Conservation (phyloP, 805 yeast genomes). For the Saitoella complicata region DNA sequence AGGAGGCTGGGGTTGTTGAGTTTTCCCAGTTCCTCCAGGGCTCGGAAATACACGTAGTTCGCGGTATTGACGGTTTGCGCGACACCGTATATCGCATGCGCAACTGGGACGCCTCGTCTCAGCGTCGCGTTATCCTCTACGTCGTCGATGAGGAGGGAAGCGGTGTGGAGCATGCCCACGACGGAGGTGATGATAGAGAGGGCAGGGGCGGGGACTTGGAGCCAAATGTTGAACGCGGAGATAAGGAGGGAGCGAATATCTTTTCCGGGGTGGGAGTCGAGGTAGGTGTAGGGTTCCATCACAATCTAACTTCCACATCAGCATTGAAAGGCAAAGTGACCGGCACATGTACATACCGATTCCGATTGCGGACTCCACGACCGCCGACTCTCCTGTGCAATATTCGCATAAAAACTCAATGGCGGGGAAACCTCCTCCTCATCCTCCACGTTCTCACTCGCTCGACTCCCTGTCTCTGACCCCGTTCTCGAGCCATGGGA, state of each 20-base stretch:
- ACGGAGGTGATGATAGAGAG: constrained; percentile 25
- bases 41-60: constrained; percentile 63
- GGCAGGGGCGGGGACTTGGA: constrained; percentile 26
- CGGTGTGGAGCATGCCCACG: neutral
- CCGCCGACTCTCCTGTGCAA: no score
- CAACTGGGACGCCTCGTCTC: constrained; percentile 64
- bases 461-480: no score
- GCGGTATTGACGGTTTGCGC: constrained; percentile 74
- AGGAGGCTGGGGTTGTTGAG: constrained; percentile 16
- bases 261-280: constrained; percentile 38
- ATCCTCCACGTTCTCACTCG: no score
- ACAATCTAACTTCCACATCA: constrained; percentile 14
- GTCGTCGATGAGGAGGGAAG: neutral
- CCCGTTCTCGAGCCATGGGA: no score
- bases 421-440: no score
- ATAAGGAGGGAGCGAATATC: constrained; percentile 36
- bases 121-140: constrained; percentile 27
- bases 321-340: no score
- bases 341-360: no score
- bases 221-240: constrained; percentile 36
- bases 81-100: constrained; percentile 61
- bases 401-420: no score
- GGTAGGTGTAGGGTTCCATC: constrained; percentile 35
- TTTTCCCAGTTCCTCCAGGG: constrained; percentile 17
- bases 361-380: no score